These are phyloP conservation scores for Verticillium nubilum DNA, from an alignment of 2,329 filamentous ascomycete species.

Conservation along the genomic window DNA sequence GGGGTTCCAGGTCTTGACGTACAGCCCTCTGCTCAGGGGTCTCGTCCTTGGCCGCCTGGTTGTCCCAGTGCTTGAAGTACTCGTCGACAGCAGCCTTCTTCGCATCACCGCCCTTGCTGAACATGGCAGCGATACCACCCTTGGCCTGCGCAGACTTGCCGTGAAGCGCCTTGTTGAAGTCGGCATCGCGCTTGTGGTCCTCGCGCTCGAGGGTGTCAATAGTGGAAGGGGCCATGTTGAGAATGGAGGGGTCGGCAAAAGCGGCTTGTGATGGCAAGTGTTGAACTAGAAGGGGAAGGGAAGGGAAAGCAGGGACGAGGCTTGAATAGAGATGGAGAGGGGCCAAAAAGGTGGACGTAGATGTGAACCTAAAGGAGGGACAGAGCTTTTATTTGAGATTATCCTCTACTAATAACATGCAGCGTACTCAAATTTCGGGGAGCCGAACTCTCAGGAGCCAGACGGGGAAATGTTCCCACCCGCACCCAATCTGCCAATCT, in stretches of 20 bases:
- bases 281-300: not conserved
- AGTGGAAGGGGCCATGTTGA: slow-evolving; percentile 39
- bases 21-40: slow-evolving; percentile 69
- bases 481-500: not conserved
- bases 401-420: not conserved
- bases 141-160: slow-evolving; percentile 61
- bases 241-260: slow-evolving; percentile 12
- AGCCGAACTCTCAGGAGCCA: not conserved
- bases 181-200: slow-evolving; percentile 79
- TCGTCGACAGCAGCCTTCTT: slow-evolving; percentile 74
- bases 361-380: not conserved
- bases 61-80: slow-evolving; percentile 90
- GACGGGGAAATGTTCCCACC: not conserved
- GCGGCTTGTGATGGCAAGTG: slow-evolving; percentile 5
- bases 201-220: slow-evolving; percentile 63
- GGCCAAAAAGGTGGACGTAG: not conserved
- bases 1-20: slow-evolving; percentile 18
- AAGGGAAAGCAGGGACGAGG: not conserved
- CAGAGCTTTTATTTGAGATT: not conserved
- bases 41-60: slow-evolving; percentile 68
- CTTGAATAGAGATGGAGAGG: slow-evolving; percentile 6
- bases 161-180: slow-evolving; percentile 86
- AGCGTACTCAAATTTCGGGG: slow-evolving; percentile 1
- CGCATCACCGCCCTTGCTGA: slow-evolving; percentile 66
- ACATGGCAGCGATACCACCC: slow-evolving; percentile 75